Evolutionary conservation across 768 basidiomycete species (phyloP).

Genomic region (Leccinum rimulosum): DNA sequence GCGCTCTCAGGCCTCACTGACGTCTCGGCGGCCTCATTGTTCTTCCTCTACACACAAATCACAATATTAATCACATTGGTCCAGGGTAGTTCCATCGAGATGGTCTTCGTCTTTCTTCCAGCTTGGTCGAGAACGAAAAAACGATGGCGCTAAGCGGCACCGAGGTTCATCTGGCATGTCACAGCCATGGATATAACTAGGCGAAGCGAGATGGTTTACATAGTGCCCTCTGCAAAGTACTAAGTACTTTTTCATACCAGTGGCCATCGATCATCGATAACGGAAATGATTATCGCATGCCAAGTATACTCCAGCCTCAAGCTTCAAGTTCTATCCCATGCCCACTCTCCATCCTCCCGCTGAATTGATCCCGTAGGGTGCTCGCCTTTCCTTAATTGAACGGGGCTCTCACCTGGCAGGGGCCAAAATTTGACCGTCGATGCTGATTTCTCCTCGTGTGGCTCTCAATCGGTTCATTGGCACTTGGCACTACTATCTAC

Average conservation of each 20-base stretch:
- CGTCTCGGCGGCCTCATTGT: not conserved
- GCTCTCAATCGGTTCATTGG: not conserved
- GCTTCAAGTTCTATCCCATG: not conserved
- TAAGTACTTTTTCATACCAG: not conserved
- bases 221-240: not conserved
- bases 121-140: not conserved
- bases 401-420: not conserved
- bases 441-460: not conserved
- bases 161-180: not conserved
- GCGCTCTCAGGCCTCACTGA: too few species aligned
- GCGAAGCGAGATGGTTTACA: not conserved
- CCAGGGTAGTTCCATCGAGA: not conserved
- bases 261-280: slow-evolving; percentile 16
- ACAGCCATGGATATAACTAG: too few species aligned
- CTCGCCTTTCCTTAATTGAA: not conserved
- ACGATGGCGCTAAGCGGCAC: not conserved
- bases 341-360: not conserved
- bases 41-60: slow-evolving; percentile 6
- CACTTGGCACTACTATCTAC: not conserved
- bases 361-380: not conserved
- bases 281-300: slow-evolving; percentile 27
- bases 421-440: not conserved
- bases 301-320: not conserved
- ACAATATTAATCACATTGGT: not conserved
- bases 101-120: slow-evolving; percentile 8